These are phyloP conservation scores for Silene conica DNA, from an alignment of 148 eudicot species.

Conservation along the genomic window DNA sequence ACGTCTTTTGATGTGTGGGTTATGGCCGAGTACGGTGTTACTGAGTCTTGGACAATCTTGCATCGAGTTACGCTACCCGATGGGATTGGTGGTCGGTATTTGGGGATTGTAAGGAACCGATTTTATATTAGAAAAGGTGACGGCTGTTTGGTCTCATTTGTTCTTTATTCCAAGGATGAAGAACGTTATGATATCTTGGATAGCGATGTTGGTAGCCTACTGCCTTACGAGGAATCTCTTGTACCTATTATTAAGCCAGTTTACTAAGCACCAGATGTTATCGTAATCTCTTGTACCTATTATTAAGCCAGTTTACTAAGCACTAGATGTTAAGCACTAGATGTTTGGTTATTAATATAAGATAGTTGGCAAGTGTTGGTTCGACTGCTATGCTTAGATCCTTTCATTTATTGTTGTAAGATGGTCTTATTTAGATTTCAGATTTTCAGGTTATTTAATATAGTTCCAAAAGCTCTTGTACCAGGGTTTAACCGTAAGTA, in stretches of 20 bases:
- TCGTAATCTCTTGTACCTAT: neutral
- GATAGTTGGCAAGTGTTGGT: no score
- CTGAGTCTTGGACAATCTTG: neutral
- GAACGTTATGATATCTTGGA: neutral
- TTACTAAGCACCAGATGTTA: no score
- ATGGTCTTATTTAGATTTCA: no score
- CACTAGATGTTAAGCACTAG: no score
- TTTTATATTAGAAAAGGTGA: neutral
- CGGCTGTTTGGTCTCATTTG: neutral
- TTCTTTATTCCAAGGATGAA: neutral
- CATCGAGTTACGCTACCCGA: neutral
- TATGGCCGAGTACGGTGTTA: neutral
- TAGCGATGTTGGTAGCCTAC: neutral
- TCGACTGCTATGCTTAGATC: no score
- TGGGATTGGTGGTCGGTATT: neutral
- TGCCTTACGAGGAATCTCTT: neutral
- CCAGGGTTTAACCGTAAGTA: no score
- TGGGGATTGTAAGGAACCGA: neutral
- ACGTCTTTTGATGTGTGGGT: neutral
- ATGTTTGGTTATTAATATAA: no score
- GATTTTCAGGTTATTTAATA: no score
- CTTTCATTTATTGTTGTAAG: no score
- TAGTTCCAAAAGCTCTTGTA: no score
- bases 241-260: neutral
- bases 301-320: no score